These are phyloP conservation scores for Dryadomyces quercus-mongolicae DNA, from an alignment of 2,329 filamentous ascomycete species.

Conservation along the genomic window DNA sequence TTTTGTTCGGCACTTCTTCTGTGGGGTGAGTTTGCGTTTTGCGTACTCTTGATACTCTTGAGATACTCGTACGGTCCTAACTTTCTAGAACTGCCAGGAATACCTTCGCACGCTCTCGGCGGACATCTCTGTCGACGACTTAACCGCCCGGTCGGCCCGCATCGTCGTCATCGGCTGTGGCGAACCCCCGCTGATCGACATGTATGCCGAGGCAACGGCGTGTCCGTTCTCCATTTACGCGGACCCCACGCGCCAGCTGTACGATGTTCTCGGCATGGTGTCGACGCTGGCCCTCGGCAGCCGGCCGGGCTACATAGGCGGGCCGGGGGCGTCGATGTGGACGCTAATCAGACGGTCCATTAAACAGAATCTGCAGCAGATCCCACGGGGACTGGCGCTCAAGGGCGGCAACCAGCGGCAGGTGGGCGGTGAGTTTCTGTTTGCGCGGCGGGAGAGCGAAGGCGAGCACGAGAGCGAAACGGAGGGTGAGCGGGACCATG, in stretches of 20 bases:
- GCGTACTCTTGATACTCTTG: too few species aligned
- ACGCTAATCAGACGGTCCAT: slow-evolving; percentile 39
- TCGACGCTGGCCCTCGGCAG: slow-evolving; percentile 47
- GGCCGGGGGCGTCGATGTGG: slow-evolving; percentile 27
- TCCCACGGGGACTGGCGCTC: slow-evolving; percentile 43
- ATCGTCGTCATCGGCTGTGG: slow-evolving; percentile 65
- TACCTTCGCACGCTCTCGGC: slow-evolving; percentile 53
- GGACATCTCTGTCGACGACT: slow-evolving; percentile 40
- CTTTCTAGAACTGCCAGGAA: slow-evolving; percentile 57
- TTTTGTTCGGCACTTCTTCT: slow-evolving; percentile 73
- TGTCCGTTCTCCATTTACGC: slow-evolving; percentile 66
- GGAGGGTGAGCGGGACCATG: slow-evolving; percentile 10
- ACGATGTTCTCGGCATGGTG: slow-evolving; percentile 56
- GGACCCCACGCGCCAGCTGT: slow-evolving; percentile 57
- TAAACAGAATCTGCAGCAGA: slow-evolving; percentile 45
- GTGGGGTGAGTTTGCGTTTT: slow-evolving; percentile 50
- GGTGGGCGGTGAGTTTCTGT: slow-evolving; percentile 70
- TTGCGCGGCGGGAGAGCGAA: slow-evolving; percentile 33
- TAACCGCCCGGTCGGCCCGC: slow-evolving; percentile 33
- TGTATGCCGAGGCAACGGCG: slow-evolving; percentile 49
- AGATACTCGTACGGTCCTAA: too few species aligned
- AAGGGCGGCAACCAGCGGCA: slow-evolving; percentile 56
- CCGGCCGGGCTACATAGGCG: slow-evolving; percentile 52
- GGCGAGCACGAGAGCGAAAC: slow-evolving; percentile 10
- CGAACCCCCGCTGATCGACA: slow-evolving; percentile 51